These are phyloP conservation scores for Fusarium sp. DNA, from an alignment of 2,329 filamentous ascomycete genomes.

Conservation along the genomic window DNA sequence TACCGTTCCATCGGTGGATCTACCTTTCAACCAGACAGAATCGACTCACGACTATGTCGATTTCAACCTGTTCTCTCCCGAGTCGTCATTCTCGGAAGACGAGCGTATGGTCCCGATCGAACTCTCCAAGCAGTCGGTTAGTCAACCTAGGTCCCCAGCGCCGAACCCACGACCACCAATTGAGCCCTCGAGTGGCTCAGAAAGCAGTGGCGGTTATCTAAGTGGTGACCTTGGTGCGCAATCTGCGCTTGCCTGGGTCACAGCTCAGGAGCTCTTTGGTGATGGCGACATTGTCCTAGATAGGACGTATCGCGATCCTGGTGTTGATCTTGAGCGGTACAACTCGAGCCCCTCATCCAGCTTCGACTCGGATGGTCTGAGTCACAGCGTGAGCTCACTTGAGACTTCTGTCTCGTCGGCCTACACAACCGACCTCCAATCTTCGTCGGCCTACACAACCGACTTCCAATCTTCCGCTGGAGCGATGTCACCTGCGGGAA, in stretches of 20 bases:
- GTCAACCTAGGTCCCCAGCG: constrained; percentile 31
- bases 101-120: constrained; percentile 55
- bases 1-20: constrained; percentile 19
- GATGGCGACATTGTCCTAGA: constrained; percentile 19
- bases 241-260: not conserved
- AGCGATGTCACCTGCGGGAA: constrained; percentile 6
- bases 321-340: constrained; percentile 21
- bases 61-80: constrained; percentile 68
- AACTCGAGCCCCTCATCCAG: constrained; percentile 3
- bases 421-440: not conserved
- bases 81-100: constrained; percentile 61
- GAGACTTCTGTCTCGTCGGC: not conserved
- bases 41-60: constrained; percentile 59
- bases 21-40: constrained; percentile 41
- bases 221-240: constrained; percentile 13
- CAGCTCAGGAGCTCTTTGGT: constrained; percentile 11
- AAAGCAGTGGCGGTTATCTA: not conserved
- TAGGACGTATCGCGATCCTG: constrained; percentile 32
- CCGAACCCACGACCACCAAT: constrained; percentile 21
- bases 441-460: constrained; percentile 1
- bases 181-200: constrained; percentile 16
- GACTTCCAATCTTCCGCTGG: constrained; percentile 2
- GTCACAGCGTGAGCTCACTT: constrained; percentile 1
- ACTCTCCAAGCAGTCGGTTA: constrained; percentile 32
- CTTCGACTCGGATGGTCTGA: constrained; percentile 9